Percentiles rank a stretch among this genome's conserved stretches.
Evolutionary conservation across 768 basidiomycete species (phyloP).

Genomic region (Auricularia cornea): DNA sequence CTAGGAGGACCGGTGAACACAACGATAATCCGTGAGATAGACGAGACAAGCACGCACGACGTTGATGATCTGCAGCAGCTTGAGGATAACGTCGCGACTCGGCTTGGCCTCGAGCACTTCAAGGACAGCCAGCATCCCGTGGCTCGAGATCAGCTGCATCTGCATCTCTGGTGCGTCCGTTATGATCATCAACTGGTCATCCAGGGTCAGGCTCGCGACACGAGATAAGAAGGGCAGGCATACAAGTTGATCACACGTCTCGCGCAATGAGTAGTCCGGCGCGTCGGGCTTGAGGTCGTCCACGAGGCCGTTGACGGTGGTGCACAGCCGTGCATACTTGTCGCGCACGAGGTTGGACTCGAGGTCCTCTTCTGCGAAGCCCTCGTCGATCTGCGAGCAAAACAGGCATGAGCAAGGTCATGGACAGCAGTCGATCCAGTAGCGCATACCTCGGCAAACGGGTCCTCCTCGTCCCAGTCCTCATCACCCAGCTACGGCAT

Average conservation of each 20-base stretch:
- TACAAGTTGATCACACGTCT: slow-evolving; percentile 84
- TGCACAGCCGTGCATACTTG: slow-evolving; percentile 82
- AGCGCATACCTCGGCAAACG: slow-evolving; percentile 74
- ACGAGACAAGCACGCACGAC: slow-evolving; percentile 41
- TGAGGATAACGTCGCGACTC: slow-evolving; percentile 77
- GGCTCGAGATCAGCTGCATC: slow-evolving; percentile 77
- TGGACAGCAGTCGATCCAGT: background rate
- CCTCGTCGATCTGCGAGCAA: slow-evolving; percentile 73
- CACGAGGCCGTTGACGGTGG: slow-evolving; percentile 72
- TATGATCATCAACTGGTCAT: slow-evolving; percentile 72
- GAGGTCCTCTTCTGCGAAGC: slow-evolving; percentile 83
- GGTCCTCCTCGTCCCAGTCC: slow-evolving; percentile 86
- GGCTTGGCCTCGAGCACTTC: slow-evolving; percentile 87
- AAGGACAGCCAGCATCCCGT: slow-evolving; percentile 91
- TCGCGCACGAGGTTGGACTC: slow-evolving; percentile 90
- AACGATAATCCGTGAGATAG: background rate
- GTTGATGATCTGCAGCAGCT: slow-evolving; percentile 83
- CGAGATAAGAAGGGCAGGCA: no score
- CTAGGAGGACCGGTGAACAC: no score
- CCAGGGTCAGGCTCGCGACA: no score
- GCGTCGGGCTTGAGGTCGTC: slow-evolving; percentile 78
- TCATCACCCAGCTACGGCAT: slow-evolving; percentile 62
- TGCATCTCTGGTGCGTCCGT: slow-evolving; percentile 80
- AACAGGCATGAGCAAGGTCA: slow-evolving; percentile 5
- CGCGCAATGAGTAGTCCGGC: slow-evolving; percentile 72